Evolutionary conservation across 495 filamentous ascomycete species (phyloP).

Genomic region (Haplographium delicatum): DNA sequence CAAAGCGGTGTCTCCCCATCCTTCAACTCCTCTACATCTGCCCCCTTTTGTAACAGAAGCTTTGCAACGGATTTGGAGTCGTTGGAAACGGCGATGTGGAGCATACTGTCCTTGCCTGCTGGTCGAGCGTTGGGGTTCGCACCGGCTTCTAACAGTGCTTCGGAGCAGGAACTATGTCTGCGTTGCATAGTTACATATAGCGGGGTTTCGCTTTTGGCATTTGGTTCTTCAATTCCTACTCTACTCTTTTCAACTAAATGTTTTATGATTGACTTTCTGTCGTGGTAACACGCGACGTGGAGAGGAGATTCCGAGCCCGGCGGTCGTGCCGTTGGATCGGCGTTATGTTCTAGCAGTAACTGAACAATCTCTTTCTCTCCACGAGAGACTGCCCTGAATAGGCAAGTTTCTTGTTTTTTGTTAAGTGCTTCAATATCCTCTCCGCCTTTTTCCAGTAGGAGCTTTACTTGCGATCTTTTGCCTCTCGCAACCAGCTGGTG

Average conservation of each 20-base stretch:
- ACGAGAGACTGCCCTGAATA: slow-evolving; percentile 1
- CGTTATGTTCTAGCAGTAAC: neutral
- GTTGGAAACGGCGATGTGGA: neutral
- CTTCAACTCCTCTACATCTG: slow-evolving; percentile 2
- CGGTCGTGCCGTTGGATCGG: neutral
- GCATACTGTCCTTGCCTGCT: slow-evolving; percentile 1
- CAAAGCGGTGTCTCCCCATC: slow-evolving; percentile 2
- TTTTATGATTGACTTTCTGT: slow-evolving; percentile 1
- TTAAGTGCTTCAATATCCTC: slow-evolving; percentile 6
- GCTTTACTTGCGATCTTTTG: slow-evolving; percentile 5
- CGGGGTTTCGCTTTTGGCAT: neutral
- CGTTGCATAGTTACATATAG: neutral
- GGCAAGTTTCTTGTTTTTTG: slow-evolving; percentile 1
- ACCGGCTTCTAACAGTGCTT: neutral
- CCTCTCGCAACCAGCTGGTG: slow-evolving; percentile 8
- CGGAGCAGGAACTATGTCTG: neutral
- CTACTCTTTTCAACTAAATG: neutral
- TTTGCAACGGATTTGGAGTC: slow-evolving; percentile 1
- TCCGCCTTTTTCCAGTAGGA: neutral
- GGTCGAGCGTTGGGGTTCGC: slow-evolving; percentile 6
- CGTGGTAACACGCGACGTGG: neutral
- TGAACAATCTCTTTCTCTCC: slow-evolving; percentile 6
- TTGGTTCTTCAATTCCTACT: neutral
- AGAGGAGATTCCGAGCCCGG: neutral
- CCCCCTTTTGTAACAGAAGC: neutral